Evolutionary conservation across 2,329 filamentous ascomycete genomes (phyloP).

Genomic region (Epichloe sp.): DNA sequence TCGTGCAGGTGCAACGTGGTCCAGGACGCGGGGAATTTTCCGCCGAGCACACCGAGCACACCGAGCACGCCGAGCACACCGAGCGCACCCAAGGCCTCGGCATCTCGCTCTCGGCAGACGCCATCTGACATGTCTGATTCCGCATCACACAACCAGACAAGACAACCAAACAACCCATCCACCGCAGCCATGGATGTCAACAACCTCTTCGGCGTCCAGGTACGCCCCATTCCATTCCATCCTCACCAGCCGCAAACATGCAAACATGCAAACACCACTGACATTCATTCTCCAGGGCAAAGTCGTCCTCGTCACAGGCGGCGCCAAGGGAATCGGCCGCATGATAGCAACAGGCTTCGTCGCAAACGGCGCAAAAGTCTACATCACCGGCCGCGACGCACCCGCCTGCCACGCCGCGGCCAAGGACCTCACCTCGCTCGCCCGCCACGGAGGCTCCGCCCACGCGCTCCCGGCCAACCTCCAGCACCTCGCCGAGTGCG

Average conservation of each 20-base stretch:
- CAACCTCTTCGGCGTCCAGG: conserved; percentile 46
- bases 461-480: conserved; percentile 50
- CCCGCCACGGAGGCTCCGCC: conserved; percentile 31
- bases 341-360: conserved; percentile 57
- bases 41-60: too few relatives aligned
- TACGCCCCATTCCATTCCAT: conserved; percentile 12
- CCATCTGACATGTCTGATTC: too few relatives aligned
- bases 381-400: conserved; percentile 52
- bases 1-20: too few relatives aligned
- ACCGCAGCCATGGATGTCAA: conserved; percentile 35
- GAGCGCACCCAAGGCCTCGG: too few relatives aligned
- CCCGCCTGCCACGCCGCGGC: conserved; percentile 42
- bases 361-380: conserved; percentile 49
- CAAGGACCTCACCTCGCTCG: conserved; percentile 39
- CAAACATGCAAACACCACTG: too few relatives aligned
- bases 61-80: too few relatives aligned
- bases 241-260: too few relatives aligned
- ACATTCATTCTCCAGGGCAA: conserved; percentile 30
- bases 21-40: too few relatives aligned
- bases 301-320: conserved; percentile 45
- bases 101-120: too few relatives aligned
- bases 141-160: too few relatives aligned
- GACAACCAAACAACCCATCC: too few relatives aligned
- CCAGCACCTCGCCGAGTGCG: conserved; percentile 43
- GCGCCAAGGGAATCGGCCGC: conserved; percentile 48